These are phyloP conservation scores for Diaporthe caulivora DNA, from an alignment of 2,329 filamentous ascomycete species.

Conservation along the genomic window DNA sequence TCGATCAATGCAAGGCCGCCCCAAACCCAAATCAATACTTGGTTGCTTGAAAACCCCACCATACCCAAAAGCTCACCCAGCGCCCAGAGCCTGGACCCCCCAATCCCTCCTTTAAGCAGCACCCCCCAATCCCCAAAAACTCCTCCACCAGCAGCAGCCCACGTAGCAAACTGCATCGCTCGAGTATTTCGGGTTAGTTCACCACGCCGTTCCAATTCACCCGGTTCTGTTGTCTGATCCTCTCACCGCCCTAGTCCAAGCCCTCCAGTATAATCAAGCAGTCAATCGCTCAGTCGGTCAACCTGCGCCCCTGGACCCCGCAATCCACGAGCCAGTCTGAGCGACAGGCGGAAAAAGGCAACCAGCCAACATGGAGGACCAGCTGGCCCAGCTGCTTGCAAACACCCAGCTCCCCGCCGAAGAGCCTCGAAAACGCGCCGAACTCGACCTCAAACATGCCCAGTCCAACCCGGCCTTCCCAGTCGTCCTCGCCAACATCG, in stretches of 20 bases:
- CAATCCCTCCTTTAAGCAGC: background rate
- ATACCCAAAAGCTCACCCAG: constrained; percentile 34
- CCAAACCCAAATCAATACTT: constrained; percentile 29
- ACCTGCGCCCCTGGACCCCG: constrained; percentile 13
- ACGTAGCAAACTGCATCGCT: constrained; percentile 31
- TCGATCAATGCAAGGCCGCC: constrained; percentile 25
- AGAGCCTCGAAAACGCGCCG: constrained; percentile 84
- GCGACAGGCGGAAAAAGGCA: constrained; percentile 27
- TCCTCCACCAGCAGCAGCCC: constrained; percentile 28
- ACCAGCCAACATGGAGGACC: constrained; percentile 81
- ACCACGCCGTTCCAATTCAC: constrained; percentile 21
- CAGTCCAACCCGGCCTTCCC: constrained; percentile 80
- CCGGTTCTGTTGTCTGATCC: background rate
- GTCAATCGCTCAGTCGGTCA: background rate
- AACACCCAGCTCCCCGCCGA: constrained; percentile 86
- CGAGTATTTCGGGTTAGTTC: background rate
- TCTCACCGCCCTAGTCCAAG: constrained; percentile 21
- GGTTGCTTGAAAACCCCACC: constrained; percentile 33
- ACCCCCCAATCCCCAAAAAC: constrained; percentile 27
- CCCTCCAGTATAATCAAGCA: constrained; percentile 15
- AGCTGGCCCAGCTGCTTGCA: constrained; percentile 88
- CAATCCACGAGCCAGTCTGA: constrained; percentile 29
- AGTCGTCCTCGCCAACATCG: constrained; percentile 83
- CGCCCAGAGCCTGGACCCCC: constrained; percentile 6
- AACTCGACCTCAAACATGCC: constrained; percentile 82